These are phyloP conservation scores for Gymnopilus dilepis DNA, from an alignment of 768 basidiomycete genomes.

Conservation along the genomic window DNA sequence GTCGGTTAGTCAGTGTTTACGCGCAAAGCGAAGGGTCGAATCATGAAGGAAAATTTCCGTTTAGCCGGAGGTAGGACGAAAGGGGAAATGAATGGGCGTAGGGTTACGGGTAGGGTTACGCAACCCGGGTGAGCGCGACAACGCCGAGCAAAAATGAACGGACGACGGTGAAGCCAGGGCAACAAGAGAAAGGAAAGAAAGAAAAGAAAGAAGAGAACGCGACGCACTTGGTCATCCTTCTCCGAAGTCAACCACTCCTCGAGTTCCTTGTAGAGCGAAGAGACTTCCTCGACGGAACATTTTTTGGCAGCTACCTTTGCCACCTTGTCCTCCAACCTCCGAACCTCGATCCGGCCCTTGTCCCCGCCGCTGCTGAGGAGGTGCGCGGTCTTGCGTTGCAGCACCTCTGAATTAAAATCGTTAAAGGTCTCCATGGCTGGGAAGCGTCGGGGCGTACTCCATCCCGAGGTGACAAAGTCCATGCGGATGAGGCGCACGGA, in stretches of 20 bases:
- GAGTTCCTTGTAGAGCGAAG: constrained; percentile 76
- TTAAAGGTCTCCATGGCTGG: constrained; percentile 55
- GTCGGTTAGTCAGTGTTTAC: constrained; percentile 15
- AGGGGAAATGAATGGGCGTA: constrained; percentile 15
- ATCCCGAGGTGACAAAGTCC: constrained; percentile 73
- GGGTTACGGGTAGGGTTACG: constrained; percentile 19
- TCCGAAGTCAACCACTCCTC: constrained; percentile 75
- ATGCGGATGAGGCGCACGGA: constrained; percentile 78
- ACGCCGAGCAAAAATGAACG: constrained; percentile 3
- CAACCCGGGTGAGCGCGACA: neutral
- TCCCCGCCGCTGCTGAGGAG: constrained; percentile 51
- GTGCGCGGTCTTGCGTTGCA: constrained; percentile 53
- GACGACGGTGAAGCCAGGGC: neutral
- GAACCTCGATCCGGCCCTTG: constrained; percentile 58
- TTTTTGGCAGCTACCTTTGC: constrained; percentile 81
- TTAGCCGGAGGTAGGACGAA: constrained; percentile 21
- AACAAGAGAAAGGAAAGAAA: constrained; percentile 1
- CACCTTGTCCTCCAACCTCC: constrained; percentile 78
- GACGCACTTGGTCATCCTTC: constrained; percentile 70
- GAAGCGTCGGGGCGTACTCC: constrained; percentile 67
- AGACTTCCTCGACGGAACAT: constrained; percentile 87
- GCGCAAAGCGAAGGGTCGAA: constrained; percentile 4
- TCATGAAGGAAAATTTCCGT: constrained; percentile 9
- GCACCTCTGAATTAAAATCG: constrained; percentile 43
- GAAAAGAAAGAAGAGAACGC: constrained; percentile 14